Evolutionary conservation across 352 stramenopile species (phyloP), one percentile per base, ranked within the genome.

Genomic region (Thalassiosira delicatula): DNA sequence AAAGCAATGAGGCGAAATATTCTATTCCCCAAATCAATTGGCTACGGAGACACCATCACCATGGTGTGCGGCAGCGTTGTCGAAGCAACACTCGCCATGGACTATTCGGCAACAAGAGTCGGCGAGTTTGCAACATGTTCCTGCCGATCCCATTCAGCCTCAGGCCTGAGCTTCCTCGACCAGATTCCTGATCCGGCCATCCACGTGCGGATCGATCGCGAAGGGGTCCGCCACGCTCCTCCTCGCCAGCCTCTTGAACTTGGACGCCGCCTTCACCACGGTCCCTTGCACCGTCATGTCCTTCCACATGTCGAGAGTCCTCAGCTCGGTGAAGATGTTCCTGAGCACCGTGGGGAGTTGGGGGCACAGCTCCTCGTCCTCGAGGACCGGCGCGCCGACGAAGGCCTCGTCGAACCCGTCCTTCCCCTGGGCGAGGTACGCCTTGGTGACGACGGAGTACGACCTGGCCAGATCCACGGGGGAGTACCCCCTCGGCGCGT

Each of bases 341-440:
- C 49, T 4, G 17, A 92, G 25, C 0, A 91, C 46, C n/a, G 86
- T 90, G 21, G 79, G 84, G 9, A 92, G 80, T 12, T 70, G 49
- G 19, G 83, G 78, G 56, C 67, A 84, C 42, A 65, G 33, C 65
- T 92, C 86, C 21, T 69, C 83, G 61, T 92, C 84, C 9, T 68
- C 40, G 11, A 92, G 44, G 2, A 90, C 74, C 29, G 74, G 35
- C 54, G 67, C 72, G 14, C 68, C 74, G 8, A 72, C 5, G 37
- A 90, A 86, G 5, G 83, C 73, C 23, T 72, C 49, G n/a, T 84
- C 72, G 74, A 90, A 92, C 23, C 88, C 88, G 57, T 93, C 87
- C 79, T 91, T 92, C 59, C 88, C 88, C 7, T 69, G 59, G 0
- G 76, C 30, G 1, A 92, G 46, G 63, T 93, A 93, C 0, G 74